These are phyloP conservation scores for Lactifluus volemus DNA, from an alignment of 768 basidiomycete genomes.

Conservation along the genomic window DNA sequence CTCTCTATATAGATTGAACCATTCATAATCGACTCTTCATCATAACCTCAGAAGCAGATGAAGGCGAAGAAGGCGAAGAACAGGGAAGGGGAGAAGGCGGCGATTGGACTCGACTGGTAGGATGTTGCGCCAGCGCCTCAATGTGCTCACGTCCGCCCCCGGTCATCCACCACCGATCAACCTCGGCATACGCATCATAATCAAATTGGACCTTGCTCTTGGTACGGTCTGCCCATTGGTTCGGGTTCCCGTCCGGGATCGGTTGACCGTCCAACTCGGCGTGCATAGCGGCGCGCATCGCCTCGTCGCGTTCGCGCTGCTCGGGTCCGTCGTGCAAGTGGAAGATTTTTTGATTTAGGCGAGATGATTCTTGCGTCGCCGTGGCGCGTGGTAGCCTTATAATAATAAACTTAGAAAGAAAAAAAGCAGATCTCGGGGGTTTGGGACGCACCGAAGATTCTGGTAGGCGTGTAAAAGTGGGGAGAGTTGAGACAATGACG, in stretches of 20 bases:
- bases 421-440: no score
- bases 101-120: no score
- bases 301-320: conserved; percentile 41
- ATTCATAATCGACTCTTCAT: no score
- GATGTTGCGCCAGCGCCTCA: not conserved
- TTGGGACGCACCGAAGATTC: conserved; percentile 30
- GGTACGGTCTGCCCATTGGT: conserved; percentile 50
- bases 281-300: conserved; percentile 43
- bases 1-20: no score
- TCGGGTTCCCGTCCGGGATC: conserved; percentile 33
- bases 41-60: no score
- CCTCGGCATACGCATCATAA: conserved; percentile 46
- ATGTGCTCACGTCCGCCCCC: conserved; percentile 23
- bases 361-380: conserved; percentile 39
- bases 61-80: no score
- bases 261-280: conserved; percentile 25
- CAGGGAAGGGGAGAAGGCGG: no score
- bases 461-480: conserved; percentile 45
- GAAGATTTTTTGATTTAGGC: conserved; percentile 45
- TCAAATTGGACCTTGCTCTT: conserved; percentile 42
- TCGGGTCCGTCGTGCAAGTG: conserved; percentile 47
- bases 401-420: no score
- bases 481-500: conserved; percentile 33
- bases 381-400: conserved; percentile 36
- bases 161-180: conserved; percentile 40